These are phyloP conservation scores for Suhomyces sp. DNA, from an alignment of 805 yeast species.

Conservation along the genomic window DNA sequence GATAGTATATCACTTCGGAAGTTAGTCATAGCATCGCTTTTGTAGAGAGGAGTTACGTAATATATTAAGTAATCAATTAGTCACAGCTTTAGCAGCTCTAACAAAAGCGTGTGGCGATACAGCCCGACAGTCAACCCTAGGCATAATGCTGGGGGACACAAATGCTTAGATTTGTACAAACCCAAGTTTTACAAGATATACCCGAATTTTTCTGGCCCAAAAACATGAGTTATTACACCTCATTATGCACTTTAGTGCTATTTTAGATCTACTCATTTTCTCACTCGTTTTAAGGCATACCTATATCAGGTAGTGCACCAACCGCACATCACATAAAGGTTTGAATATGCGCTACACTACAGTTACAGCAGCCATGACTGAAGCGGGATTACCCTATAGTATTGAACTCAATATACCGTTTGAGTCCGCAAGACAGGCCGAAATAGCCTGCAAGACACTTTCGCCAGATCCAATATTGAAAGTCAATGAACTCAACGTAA, in stretches of 20 bases:
- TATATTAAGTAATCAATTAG: background rate
- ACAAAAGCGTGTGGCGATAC: background rate
- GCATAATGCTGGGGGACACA: background rate
- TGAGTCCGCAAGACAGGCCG: slow-evolving; percentile 53
- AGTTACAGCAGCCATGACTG: background rate
- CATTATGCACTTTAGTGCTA: background rate
- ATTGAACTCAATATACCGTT: slow-evolving; percentile 60
- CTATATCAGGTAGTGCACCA: background rate
- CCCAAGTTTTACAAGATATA: background rate
- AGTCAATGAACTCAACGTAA: slow-evolving; percentile 58
- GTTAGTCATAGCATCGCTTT: slow-evolving; percentile 1
- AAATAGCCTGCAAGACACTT: slow-evolving; percentile 58
- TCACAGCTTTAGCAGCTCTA: background rate
- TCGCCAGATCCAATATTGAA: slow-evolving; percentile 80
- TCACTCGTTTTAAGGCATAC: background rate
- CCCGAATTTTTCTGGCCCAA: background rate
- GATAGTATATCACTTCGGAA: background rate
- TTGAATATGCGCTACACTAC: background rate
- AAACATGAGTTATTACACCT: background rate
- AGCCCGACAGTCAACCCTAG: background rate
- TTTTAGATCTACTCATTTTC: background rate
- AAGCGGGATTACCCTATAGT: slow-evolving; percentile 13
- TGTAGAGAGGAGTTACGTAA: background rate
- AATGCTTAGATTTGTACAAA: too few species aligned
- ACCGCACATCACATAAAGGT: background rate